These are phyloP conservation scores for Calonectria pseudoreteaudii DNA, from an alignment of 2,329 filamentous ascomycete genomes.

Conservation along the genomic window DNA sequence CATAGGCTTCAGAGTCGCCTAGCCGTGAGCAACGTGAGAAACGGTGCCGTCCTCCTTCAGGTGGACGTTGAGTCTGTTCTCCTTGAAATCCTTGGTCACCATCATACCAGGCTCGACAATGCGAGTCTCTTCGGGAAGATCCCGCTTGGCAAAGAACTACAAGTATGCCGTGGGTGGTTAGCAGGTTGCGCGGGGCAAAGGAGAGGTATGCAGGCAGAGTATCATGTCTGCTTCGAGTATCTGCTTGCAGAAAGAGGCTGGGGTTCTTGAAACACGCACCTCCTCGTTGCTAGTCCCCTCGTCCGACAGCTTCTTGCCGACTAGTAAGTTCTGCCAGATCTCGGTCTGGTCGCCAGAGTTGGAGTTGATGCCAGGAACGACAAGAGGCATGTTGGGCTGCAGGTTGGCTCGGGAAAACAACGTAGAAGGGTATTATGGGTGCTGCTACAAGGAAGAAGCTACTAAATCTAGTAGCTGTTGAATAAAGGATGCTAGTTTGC, in stretches of 20 bases:
- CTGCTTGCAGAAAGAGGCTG: not conserved
- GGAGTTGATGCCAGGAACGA: conserved; percentile 69
- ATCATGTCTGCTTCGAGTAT: not conserved
- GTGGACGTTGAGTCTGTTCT: conserved; percentile 69
- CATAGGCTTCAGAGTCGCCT: conserved; percentile 28
- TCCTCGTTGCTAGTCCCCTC: conserved; percentile 61
- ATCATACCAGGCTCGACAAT: conserved; percentile 68
- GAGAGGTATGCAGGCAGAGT: not conserved
- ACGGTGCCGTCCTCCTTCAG: conserved; percentile 71
- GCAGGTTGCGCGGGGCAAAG: not conserved
- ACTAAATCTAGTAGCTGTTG: not conserved
- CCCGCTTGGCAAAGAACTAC: conserved; percentile 70
- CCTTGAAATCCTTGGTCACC: conserved; percentile 68
- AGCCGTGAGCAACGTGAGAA: conserved; percentile 68
- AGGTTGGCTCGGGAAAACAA: not conserved
- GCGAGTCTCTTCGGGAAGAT: conserved; percentile 67
- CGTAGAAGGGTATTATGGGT: not conserved
- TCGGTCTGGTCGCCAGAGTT: conserved; percentile 60
- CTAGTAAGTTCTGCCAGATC: conserved; percentile 71
- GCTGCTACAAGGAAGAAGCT: not conserved
- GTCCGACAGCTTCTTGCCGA: conserved; percentile 72
- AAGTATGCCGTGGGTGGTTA: not conserved
- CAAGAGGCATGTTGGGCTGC: conserved; percentile 69
- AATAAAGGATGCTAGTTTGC: not conserved
- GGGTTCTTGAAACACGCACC: conserved; percentile 52